These are phyloP conservation scores for Phoenix roebelenii DNA, from an alignment of 176 grass and related monocot species.

Conservation along the genomic window DNA sequence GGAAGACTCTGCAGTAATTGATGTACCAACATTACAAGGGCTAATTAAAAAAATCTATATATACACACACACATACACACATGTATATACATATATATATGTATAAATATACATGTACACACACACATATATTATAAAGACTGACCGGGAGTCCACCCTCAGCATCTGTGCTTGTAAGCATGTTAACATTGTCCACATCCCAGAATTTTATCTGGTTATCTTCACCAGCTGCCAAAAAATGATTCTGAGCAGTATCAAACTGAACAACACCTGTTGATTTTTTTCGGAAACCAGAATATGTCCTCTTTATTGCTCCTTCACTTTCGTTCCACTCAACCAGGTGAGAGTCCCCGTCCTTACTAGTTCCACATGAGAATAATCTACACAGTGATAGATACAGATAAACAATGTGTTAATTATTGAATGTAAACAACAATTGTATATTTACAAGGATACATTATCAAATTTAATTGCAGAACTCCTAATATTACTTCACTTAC, in stretches of 20 bases:
- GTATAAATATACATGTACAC: no score
- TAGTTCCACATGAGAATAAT: conserved; percentile 93
- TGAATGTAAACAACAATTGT: no score
- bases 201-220: conserved; percentile 94
- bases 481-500: conserved; percentile 32
- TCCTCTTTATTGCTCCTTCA: conserved; percentile 93
- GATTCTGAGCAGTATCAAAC: conserved; percentile 94
- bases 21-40: background rate
- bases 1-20: conserved; percentile 50
- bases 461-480: no score
- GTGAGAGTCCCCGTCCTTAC: conserved; percentile 84
- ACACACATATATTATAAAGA: background rate
- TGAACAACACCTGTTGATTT: conserved; percentile 63
- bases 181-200: conserved; percentile 79
- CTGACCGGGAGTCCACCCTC: conserved; percentile 78
- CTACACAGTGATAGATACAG: conserved; percentile 22
- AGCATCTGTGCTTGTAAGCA: conserved; percentile 66
- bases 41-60: no score
- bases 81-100: no score
- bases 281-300: conserved; percentile 79
- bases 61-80: no score
- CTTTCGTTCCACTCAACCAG: conserved; percentile 99
- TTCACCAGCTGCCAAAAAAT: conserved; percentile 93
- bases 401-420: no score
- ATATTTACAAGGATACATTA: no score